These are phyloP conservation scores for Epichloe typhina DNA, from an alignment of 2,329 filamentous ascomycete species.

Conservation along the genomic window DNA sequence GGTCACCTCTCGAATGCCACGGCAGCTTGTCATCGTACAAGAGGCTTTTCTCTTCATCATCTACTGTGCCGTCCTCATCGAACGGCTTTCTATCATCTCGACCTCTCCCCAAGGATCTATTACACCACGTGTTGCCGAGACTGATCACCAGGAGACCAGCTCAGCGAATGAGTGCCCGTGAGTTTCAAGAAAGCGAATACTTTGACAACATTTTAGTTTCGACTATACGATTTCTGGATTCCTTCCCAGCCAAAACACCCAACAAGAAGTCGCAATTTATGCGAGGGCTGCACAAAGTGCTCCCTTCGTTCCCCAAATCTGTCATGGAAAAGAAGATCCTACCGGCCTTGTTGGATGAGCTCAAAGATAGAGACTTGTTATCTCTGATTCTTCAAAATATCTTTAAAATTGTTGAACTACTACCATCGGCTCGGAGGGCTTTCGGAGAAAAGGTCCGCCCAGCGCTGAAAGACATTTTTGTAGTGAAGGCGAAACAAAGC, in stretches of 20 bases:
- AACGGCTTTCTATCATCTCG: slow-evolving; percentile 80
- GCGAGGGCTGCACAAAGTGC: slow-evolving; percentile 71
- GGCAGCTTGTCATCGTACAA: slow-evolving; percentile 76
- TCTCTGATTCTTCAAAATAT: slow-evolving; percentile 80
- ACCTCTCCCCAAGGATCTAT: slow-evolving; percentile 67
- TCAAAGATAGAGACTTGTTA: slow-evolving; percentile 81
- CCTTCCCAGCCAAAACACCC: slow-evolving; percentile 79
- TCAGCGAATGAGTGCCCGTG: slow-evolving; percentile 72
- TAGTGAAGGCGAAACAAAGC: slow-evolving; percentile 41
- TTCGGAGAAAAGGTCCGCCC: slow-evolving; percentile 85
- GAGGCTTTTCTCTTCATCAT: slow-evolving; percentile 64
- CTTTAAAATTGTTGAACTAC: slow-evolving; percentile 72
- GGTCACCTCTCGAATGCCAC: slow-evolving; percentile 71
- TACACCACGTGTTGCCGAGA: slow-evolving; percentile 62
- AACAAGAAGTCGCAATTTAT: slow-evolving; percentile 88
- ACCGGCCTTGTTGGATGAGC: slow-evolving; percentile 77
- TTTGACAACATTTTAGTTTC: slow-evolving; percentile 96
- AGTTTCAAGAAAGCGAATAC: slow-evolving; percentile 90
- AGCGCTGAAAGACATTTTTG: slow-evolving; percentile 69
- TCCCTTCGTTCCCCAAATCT: slow-evolving; percentile 84
- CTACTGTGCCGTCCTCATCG: slow-evolving; percentile 59
- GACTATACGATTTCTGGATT: slow-evolving; percentile 88
- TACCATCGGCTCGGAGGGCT: slow-evolving; percentile 63
- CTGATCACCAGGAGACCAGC: slow-evolving; percentile 81
- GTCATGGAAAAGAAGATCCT: slow-evolving; percentile 93